These are phyloP conservation scores for Heritiera fomes DNA, from an alignment of 345 rosid genomes.

Conservation along the genomic window DNA sequence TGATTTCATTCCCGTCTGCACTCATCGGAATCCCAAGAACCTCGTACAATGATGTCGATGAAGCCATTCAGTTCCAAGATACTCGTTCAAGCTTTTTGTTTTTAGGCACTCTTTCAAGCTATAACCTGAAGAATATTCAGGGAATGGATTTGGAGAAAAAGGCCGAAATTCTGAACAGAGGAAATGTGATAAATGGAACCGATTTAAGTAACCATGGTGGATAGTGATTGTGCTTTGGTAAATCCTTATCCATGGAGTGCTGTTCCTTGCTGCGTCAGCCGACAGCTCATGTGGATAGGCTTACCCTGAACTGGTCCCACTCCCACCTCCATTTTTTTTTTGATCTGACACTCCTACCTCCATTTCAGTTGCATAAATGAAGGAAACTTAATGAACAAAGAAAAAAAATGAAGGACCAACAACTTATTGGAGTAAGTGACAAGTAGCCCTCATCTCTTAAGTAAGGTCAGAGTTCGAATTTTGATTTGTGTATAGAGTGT, in stretches of 20 bases:
- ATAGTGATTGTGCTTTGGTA: neutral
- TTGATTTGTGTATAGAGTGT: no score
- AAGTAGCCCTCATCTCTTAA: no score
- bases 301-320: neutral
- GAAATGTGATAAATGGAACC: neutral
- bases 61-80: slow-evolving; percentile 11
- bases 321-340: neutral
- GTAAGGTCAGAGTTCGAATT: no score
- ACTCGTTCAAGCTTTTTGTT: no score
- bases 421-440: no score
- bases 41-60: slow-evolving; percentile 44
- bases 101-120: no score
- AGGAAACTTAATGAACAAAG: no score
- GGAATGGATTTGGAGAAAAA: neutral
- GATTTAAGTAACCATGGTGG: neutral
- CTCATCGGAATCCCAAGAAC: slow-evolving; percentile 50
- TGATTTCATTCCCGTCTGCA: slow-evolving; percentile 47
- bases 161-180: neutral
- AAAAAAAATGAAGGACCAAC: no score
- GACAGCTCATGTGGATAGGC: neutral
- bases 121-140: no score
- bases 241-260: neutral
- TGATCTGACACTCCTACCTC: neutral
- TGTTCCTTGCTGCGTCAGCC: slow-evolving; percentile 9
- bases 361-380: neutral